Evolutionary conservation across 2,329 filamentous ascomycete genomes (phyloP), one percentile per base, ranked within the genome.

Genomic region (Fonsecaea pedrosoi): DNA sequence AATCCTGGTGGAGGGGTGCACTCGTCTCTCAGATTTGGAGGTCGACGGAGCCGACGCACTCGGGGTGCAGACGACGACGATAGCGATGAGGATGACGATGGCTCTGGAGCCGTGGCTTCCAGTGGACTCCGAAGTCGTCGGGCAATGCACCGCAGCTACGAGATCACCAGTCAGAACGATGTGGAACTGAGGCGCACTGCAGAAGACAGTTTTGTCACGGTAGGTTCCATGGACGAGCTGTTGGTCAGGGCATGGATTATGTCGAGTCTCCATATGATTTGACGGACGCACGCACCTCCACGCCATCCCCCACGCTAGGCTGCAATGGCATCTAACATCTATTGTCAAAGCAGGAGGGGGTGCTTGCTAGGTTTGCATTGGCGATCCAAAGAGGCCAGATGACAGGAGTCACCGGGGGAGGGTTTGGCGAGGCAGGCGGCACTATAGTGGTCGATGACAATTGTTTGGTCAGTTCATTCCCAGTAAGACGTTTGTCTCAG

Each of bases 161-260:
- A 84, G 65, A 90, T 90, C 72, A 86, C 83, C 63, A 84, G 82
- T 68, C 82, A 86, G 72, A 90, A 90, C 72, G 86, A 89, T 71
- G 82, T 85, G 67, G 82, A 86, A 64, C 82, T 86, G 38, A 83
- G 83, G 69, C 86, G 84, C 15, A 86, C 86, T 13, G 82, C 85
- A 71, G 82, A 82, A 64, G 86, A 89, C 67, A 83, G 84, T 48
- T 84, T 82, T 67, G 83, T 89, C 58, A 87, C 85, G 69, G 82
- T 85, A 78, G 66, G 80, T 80, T 66, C 69, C 62, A 62, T 73
- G 57, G 70, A 73, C 65, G 67, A 71, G 42, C 65, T 74, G 54
- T 54, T 73, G 62, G 69, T 73, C 18, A 59, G 67, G 50, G 66
- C 65, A 32, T 74, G 71, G 72, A 60, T 73, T 45, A 65, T 71